phyloP scores from a whole-genome alignment of 2,329 filamentous ascomycete species.

The Ophiostoma himal-ulmi region DNA sequence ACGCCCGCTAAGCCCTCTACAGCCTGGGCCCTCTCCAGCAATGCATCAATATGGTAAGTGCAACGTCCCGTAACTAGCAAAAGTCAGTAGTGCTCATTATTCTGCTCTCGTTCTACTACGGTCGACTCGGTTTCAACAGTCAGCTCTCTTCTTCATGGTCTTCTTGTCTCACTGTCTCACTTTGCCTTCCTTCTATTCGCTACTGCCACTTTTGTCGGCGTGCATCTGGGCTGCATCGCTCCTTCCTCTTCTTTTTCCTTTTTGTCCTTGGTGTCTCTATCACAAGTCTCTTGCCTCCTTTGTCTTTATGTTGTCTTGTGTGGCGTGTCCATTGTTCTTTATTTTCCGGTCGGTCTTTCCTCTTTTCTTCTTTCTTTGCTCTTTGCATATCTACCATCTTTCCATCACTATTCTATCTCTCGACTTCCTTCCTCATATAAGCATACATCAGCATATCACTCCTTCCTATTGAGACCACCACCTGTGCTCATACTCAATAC shows the following conservation, averaged over 20 bases:
- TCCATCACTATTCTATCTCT: no score
- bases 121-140: neutral
- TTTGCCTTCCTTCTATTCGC: neutral
- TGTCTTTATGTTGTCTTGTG: neutral
- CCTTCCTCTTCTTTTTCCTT: neutral
- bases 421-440: no score
- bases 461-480: neutral
- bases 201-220: slow-evolving; percentile 1
- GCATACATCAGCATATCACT: neutral
- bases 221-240: neutral
- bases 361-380: neutral
- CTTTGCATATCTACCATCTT: neutral
- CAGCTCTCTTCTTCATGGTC: neutral
- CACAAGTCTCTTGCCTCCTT: neutral
- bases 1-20: slow-evolving; percentile 24
- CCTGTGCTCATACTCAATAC: neutral
- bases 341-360: no score
- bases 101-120: neutral
- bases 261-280: neutral
- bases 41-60: slow-evolving; percentile 2
- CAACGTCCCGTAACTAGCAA: slow-evolving; percentile 10
- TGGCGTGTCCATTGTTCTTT: no score
- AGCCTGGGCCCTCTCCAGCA: slow-evolving; percentile 17
- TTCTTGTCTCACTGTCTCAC: neutral
- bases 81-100: neutral